These are phyloP conservation scores for Penicillium sp. DNA, from an alignment of 2,329 filamentous ascomycete species.

Conservation along the genomic window DNA sequence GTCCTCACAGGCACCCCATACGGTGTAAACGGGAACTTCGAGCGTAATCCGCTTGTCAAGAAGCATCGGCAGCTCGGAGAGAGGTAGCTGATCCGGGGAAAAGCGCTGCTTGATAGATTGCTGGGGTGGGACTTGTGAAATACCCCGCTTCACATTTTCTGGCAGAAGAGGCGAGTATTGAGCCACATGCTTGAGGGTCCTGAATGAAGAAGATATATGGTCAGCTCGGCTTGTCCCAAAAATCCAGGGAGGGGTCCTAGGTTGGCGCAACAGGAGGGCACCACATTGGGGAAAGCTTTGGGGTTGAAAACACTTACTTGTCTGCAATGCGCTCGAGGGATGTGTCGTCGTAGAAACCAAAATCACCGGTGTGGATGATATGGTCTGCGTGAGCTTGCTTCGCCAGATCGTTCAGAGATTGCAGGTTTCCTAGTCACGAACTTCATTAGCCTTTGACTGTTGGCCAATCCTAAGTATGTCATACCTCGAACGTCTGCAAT, in stretches of 20 bases:
- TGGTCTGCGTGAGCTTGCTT: conserved; percentile 92
- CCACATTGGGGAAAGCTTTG: conserved; percentile 8
- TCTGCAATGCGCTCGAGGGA: conserved; percentile 96
- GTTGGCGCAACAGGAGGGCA: conserved; percentile 2
- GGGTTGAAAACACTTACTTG: conserved; percentile 59
- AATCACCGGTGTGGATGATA: conserved; percentile 98
- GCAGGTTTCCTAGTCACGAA: conserved; percentile 69
- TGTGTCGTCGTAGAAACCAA: conserved; percentile 96
- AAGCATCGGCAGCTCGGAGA: conserved; percentile 87
- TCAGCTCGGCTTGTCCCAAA: conserved; percentile 15
- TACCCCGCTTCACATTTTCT: conserved; percentile 63
- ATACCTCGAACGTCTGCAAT: conserved; percentile 50
- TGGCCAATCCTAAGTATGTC: conserved; percentile 1
- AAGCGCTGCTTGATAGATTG: conserved; percentile 76
- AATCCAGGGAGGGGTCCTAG: not conserved
- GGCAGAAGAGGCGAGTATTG: conserved; percentile 94
- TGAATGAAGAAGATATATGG: conserved; percentile 37
- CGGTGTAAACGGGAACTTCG: conserved; percentile 94
- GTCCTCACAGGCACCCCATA: conserved; percentile 98
- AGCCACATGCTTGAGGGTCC: conserved; percentile 94
- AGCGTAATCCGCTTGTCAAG: conserved; percentile 83
- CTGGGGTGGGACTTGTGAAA: conserved; percentile 62
- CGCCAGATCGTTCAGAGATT: conserved; percentile 92
- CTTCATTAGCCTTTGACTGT: conserved; percentile 14
- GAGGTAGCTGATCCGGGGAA: conserved; percentile 70